Evolutionary conservation across 129 eudicot genomes (phyloP), one percentile per base, ranked within the genome.

Genomic region (Chrysanthemum lavandulifolium): DNA sequence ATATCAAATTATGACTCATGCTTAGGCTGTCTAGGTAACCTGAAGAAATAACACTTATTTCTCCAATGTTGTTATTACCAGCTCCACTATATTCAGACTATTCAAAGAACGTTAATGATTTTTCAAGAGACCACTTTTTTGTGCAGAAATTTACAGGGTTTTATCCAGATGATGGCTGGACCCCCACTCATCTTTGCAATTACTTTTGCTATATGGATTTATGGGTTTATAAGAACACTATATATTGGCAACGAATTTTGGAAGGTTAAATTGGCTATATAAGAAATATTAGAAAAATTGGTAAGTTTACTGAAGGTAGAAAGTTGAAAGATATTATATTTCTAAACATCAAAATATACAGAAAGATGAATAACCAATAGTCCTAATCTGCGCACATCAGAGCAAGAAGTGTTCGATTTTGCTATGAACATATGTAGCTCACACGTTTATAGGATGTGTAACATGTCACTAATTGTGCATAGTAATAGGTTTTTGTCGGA

Each of bases 311-410:
- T 10, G 64, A 11, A 13, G 31, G 10, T 21, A 59, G 47, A 19
- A 7, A 13, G 45, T 13, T 13, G 14, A 47, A 60, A 73, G 57
- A 11, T 71, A 19, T 19, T 13, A 56, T 18, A 16, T 23, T 43
- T 59, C 12, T 72, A 23, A 16, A 45, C 58, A 59, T 72, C 11
- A 25, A 5, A 13, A 45, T 57, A 40, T 40, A 71, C 54, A 6
- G 15, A 12, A 6, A 4, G 56, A 56, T 57, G 43, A 19, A 10
- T 5, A 15, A 40, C 10, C 47, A 53, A 8, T 52, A 7, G 25
- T 43, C 15, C 59, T 53, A 7, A 55, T 66, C 16, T 76, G 60
- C 52, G 21, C 71, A 53, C 0, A 74, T 10, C 51, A 74, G 29
- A 15, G 21, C 21, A 65, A 53, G 65, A 14, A 40, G 23, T 7